These are phyloP conservation scores for Rhizopus sp. DNA, from an alignment of 371 early-diverging fungal species.

Conservation along the genomic window DNA sequence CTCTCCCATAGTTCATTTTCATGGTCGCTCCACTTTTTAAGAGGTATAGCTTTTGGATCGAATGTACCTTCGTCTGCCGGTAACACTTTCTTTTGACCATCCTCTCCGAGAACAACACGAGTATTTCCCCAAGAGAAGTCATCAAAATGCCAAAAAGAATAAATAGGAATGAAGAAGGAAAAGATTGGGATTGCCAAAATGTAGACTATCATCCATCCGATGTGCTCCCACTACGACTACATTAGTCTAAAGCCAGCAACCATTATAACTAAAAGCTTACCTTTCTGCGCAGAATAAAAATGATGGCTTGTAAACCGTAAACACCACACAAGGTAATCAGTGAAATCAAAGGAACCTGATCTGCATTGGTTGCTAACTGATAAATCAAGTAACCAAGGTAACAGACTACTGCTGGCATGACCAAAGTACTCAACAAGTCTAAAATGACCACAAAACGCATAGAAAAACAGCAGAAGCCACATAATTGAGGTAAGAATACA, in stretches of 20 bases:
- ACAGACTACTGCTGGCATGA: slow-evolving; percentile 87
- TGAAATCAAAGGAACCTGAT: slow-evolving; percentile 58
- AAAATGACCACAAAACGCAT: slow-evolving; percentile 94
- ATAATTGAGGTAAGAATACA: slow-evolving; percentile 79
- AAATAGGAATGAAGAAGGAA: slow-evolving; percentile 79
- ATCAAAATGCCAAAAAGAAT: slow-evolving; percentile 96
- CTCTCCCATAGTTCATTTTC: slow-evolving; percentile 69
- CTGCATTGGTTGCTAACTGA: slow-evolving; percentile 40
- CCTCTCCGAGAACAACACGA: slow-evolving; percentile 77
- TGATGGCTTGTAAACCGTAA: slow-evolving; percentile 82
- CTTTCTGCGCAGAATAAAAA: slow-evolving; percentile 82
- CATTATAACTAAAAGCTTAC: slow-evolving; percentile 17
- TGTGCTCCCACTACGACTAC: slow-evolving; percentile 74
- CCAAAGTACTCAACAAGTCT: slow-evolving; percentile 87
- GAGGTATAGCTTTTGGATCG: slow-evolving; percentile 53
- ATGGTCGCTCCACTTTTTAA: slow-evolving; percentile 88
- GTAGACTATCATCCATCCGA: slow-evolving; percentile 96
- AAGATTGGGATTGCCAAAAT: slow-evolving; percentile 82
- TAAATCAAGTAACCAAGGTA: slow-evolving; percentile 76
- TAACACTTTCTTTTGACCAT: slow-evolving; percentile 65
- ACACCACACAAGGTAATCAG: slow-evolving; percentile 70
- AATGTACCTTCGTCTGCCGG: slow-evolving; percentile 45
- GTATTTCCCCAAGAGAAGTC: slow-evolving; percentile 98
- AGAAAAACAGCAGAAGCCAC: slow-evolving; percentile 94
- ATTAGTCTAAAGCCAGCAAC: not conserved